A percentile compares a stretch with the other conserved stretches of the same genome.
Evolutionary conservation across 139 green algal genomes (phyloP).

Genomic region (Dunaliella primolecta): DNA sequence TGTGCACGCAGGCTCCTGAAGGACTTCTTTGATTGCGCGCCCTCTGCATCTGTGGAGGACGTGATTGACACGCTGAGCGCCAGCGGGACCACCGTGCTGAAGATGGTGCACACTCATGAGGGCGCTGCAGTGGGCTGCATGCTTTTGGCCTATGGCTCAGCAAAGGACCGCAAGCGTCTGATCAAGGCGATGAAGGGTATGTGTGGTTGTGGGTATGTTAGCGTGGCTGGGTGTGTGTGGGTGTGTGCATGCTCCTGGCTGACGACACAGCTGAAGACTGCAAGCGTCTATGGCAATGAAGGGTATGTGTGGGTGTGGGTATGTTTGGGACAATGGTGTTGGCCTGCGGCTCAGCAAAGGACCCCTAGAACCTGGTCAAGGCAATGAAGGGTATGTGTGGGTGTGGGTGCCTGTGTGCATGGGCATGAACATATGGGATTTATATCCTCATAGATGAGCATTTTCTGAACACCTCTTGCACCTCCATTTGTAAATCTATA

Average conservation of each 20-base stretch:
- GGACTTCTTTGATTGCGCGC: slow-evolving; percentile 73
- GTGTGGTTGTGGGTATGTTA: slow-evolving; percentile 8
- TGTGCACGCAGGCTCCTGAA: slow-evolving; percentile 59
- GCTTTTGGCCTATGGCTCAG: slow-evolving; percentile 67
- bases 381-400: slow-evolving; percentile 62
- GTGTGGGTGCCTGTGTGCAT: neutral
- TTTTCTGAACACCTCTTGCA: too few species aligned
- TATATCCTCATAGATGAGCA: too few species aligned
- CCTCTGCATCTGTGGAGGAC: slow-evolving; percentile 60
- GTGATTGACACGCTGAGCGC: slow-evolving; percentile 66
- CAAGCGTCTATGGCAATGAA: slow-evolving; percentile 81
- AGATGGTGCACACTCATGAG: slow-evolving; percentile 88
- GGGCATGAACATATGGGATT: too few species aligned
- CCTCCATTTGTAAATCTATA: too few species aligned
- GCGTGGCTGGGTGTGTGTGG: neutral
- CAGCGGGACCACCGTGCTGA: slow-evolving; percentile 66
- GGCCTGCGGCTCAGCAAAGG: slow-evolving; percentile 68
- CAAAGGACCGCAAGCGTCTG: slow-evolving; percentile 76
- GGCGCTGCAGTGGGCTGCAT: slow-evolving; percentile 67
- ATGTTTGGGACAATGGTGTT: slow-evolving; percentile 45
- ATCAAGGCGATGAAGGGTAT: slow-evolving; percentile 76
- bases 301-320: slow-evolving; percentile 30
- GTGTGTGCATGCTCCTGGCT: slow-evolving; percentile 40
- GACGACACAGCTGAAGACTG: slow-evolving; percentile 75
- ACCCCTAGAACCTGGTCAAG: slow-evolving; percentile 77